Conservation (phyloP, 495 filamentous ascomycete genomes). For the Jackrogersella minutella region DNA sequence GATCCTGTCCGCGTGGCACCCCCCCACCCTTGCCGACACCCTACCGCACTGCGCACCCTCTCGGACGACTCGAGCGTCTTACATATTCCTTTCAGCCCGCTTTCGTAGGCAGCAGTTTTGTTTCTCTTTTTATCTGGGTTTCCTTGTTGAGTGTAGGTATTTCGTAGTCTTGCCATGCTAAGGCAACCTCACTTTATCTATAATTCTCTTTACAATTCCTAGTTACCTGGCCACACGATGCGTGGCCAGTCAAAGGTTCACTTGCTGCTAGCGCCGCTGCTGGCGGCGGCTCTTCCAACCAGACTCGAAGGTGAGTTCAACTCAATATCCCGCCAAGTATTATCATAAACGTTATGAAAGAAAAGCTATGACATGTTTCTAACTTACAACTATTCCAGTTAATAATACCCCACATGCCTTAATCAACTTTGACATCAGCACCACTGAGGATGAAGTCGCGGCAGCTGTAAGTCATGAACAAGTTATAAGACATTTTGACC, state of each 20-base stretch:
- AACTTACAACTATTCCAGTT: conserved; percentile 18
- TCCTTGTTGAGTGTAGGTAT: conserved; percentile 18
- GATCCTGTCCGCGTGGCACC: conserved; percentile 35
- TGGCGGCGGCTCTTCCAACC: conserved; percentile 34
- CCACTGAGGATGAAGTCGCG: conserved; percentile 10
- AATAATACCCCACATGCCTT: conserved; percentile 21
- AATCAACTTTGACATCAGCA: conserved; percentile 30
- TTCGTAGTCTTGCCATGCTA: conserved; percentile 34
- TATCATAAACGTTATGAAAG: no score
- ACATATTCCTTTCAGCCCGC: conserved; percentile 32
- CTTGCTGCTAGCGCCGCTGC: conserved; percentile 45
- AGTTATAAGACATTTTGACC: background rate
- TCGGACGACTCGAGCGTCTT: conserved; percentile 24
- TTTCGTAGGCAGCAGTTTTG: conserved; percentile 43
- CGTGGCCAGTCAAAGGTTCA: conserved; percentile 42
- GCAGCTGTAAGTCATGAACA: conserved; percentile 30
- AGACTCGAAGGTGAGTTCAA: conserved; percentile 14
- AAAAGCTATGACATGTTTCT: conserved; percentile 11
- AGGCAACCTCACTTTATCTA: conserved; percentile 17
- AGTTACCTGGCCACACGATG: conserved; percentile 42
- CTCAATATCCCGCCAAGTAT: background rate
- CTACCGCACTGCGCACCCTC: conserved; percentile 16
- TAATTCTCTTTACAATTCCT: conserved; percentile 13
- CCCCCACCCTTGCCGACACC: no score
- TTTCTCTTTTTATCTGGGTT: conserved; percentile 21